Conservation (phyloP, 169 alveolate genomes). For the Cardiosporidium cionae region DNA sequence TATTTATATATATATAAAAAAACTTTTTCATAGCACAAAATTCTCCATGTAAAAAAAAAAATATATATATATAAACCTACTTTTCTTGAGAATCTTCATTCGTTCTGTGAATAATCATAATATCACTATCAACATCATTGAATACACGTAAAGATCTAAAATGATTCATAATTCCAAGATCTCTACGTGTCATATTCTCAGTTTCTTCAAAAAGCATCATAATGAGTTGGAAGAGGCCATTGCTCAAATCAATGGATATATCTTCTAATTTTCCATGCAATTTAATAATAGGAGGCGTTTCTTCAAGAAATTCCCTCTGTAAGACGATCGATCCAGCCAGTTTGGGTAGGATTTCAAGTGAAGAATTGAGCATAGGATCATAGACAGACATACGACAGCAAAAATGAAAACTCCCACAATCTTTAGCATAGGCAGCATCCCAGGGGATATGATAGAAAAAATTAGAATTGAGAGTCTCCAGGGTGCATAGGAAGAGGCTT, state of each 20-base stretch:
- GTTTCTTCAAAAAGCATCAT: slow-evolving; percentile 6
- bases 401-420: too few relatives aligned
- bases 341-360: slow-evolving; percentile 20
- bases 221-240: slow-evolving; percentile 24
- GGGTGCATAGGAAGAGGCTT: too few relatives aligned
- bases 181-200: slow-evolving; percentile 7
- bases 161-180: slow-evolving; percentile 14
- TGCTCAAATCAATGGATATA: slow-evolving; percentile 26
- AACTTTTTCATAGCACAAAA: not conserved
- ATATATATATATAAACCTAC: not conserved
- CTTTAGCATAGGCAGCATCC: too few relatives aligned
- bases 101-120: slow-evolving; percentile 25
- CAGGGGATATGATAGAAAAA: too few relatives aligned
- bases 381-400: slow-evolving; percentile 30
- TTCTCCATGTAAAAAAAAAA: not conserved
- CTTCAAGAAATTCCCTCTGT: slow-evolving; percentile 21
- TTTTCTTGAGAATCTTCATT: slow-evolving; percentile 5
- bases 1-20: not conserved
- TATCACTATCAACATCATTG: slow-evolving; percentile 22
- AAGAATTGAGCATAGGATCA: slow-evolving; percentile 30
- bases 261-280: slow-evolving; percentile 14
- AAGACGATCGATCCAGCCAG: slow-evolving; percentile 19
- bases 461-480: too few relatives aligned
- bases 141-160: slow-evolving; percentile 24
- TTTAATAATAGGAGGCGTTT: not conserved